These are phyloP conservation scores for Pharus latifolius DNA, from an alignment of 176 grass and related monocot species.

Conservation along the genomic window DNA sequence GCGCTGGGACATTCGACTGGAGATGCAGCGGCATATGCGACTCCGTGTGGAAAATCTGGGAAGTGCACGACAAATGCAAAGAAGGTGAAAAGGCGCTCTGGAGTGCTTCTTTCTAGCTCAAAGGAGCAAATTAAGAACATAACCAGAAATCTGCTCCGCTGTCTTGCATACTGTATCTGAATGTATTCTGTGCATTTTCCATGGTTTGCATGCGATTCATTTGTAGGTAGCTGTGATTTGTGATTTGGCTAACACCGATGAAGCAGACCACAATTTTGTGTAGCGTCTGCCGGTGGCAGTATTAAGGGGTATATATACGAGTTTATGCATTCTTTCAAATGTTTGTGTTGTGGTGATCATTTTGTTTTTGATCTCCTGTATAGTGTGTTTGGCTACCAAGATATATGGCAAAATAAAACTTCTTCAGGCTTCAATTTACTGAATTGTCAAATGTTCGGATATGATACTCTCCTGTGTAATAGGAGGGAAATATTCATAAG, in stretches of 20 bases:
- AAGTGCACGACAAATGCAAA: constrained; percentile 67
- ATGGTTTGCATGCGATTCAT: constrained; percentile 26
- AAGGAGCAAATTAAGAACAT: too few species aligned
- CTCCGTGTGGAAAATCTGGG: constrained; percentile 71
- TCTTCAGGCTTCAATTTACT: background rate
- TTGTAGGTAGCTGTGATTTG: constrained; percentile 43
- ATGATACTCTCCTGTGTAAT: too few species aligned
- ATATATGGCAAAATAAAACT: constrained; percentile 30
- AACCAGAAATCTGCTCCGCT: background rate
- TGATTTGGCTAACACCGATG: constrained; percentile 24
- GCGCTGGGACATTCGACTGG: constrained; percentile 80
- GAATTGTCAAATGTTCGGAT: background rate
- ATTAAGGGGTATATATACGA: background rate
- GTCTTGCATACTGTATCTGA: background rate
- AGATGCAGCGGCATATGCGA: constrained; percentile 88
- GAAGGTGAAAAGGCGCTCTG: constrained; percentile 57
- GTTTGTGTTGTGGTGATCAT: constrained; percentile 11
- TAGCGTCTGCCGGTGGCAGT: constrained; percentile 37
- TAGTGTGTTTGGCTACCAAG: constrained; percentile 21
- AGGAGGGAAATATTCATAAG: too few species aligned
- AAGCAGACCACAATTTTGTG: constrained; percentile 48
- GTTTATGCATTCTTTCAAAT: constrained; percentile 32
- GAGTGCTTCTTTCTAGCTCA: constrained; percentile 55
- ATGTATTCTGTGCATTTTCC: constrained; percentile 16
- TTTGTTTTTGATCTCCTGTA: constrained; percentile 34